phyloP scores from a whole-genome alignment of 2,329 filamentous ascomycete species.

The Hortaea werneckii region DNA sequence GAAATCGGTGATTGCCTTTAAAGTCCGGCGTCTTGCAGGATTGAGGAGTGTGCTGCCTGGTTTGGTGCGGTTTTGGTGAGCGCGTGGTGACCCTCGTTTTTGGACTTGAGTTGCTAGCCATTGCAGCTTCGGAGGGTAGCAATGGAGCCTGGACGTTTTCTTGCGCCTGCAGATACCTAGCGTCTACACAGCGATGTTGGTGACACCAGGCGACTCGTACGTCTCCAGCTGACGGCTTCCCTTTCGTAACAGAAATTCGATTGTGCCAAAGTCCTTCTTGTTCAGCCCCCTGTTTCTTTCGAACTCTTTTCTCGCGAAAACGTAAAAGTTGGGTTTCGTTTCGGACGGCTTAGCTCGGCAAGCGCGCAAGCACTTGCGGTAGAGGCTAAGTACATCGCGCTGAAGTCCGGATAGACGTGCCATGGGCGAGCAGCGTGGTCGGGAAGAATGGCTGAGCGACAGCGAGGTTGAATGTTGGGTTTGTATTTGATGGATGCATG shows the following conservation, averaged over 20 bases:
- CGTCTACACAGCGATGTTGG: slow-evolving; percentile 47
- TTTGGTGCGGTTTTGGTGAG: too few species aligned
- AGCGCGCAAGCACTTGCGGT: slow-evolving; percentile 74
- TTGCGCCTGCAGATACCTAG: too few species aligned
- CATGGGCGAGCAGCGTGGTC: slow-evolving; percentile 11
- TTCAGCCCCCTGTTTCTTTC: slow-evolving; percentile 56
- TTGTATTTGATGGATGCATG: neutral
- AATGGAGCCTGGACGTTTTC: too few species aligned
- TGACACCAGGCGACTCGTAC: slow-evolving; percentile 71
- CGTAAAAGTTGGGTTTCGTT: slow-evolving; percentile 22
- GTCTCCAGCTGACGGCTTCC: slow-evolving; percentile 72
- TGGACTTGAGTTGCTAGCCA: too few species aligned
- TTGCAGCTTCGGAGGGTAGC: too few species aligned
- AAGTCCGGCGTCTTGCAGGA: too few species aligned
- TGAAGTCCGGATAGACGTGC: slow-evolving; percentile 73
- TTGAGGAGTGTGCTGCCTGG: too few species aligned
- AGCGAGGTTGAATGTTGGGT: neutral
- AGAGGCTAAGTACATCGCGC: slow-evolving; percentile 74
- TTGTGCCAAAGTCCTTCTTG: slow-evolving; percentile 75
- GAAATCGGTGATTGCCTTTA: too few species aligned
- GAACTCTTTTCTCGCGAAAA: slow-evolving; percentile 52
- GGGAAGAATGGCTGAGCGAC: neutral
- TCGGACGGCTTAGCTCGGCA: slow-evolving; percentile 63
- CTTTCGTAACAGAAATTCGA: slow-evolving; percentile 77
- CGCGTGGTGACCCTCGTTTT: too few species aligned